phyloP scores from a whole-genome alignment of 371 early-diverging fungal genomes.

The Cokeromyces recurvatus region DNA sequence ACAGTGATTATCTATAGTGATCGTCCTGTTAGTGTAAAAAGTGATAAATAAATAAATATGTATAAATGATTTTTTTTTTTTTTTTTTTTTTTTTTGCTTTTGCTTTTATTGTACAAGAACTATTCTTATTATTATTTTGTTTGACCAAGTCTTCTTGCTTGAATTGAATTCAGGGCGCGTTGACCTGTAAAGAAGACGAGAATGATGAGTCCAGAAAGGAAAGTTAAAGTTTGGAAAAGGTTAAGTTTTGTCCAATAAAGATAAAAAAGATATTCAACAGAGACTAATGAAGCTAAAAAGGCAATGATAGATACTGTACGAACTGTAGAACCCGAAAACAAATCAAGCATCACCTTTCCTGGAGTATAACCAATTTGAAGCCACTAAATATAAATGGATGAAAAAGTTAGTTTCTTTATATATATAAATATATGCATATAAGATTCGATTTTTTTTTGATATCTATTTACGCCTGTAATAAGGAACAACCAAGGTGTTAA shows the following conservation, averaged over 20 bases:
- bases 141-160: slow-evolving; percentile 26
- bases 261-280: slow-evolving; percentile 58
- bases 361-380: slow-evolving; percentile 48
- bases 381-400: slow-evolving; percentile 57
- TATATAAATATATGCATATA: too few relatives aligned
- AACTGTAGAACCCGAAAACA: slow-evolving; percentile 18
- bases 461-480: slow-evolving; percentile 51
- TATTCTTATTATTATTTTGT: too few relatives aligned
- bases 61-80: not conserved
- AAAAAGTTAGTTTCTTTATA: not conserved
- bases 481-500: slow-evolving; percentile 66
- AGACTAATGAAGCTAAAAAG: slow-evolving; percentile 54
- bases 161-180: slow-evolving; percentile 46
- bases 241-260: slow-evolving; percentile 69
- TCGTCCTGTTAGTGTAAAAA: slow-evolving; percentile 51
- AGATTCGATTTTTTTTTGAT: too few relatives aligned
- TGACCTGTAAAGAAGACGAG: slow-evolving; percentile 60
- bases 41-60: slow-evolving; percentile 20
- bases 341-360: slow-evolving; percentile 22
- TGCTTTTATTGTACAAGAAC: too few relatives aligned
- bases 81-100: slow-evolving; percentile 6
- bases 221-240: slow-evolving; percentile 66
- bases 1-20: slow-evolving; percentile 55
- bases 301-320: slow-evolving; percentile 44
- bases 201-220: slow-evolving; percentile 48